A percentile compares a stretch with the other conserved stretches of the same genome.
phyloP scores from a whole-genome alignment of 805 yeast species.

The Ogataea thermomethanolica region DNA sequence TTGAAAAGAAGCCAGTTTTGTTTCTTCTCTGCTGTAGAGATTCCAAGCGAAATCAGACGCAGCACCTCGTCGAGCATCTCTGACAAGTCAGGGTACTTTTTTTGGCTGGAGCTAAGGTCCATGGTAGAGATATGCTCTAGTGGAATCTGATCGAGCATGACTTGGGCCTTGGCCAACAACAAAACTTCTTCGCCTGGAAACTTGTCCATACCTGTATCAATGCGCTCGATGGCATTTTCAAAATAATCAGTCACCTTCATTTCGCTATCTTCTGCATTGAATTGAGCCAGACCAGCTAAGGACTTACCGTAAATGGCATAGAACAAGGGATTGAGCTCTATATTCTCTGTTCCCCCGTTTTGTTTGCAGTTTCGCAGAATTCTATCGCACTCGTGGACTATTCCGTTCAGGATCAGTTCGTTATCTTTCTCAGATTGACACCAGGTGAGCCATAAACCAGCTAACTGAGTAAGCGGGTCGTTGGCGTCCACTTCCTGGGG shows the following conservation, averaged over 20 bases:
- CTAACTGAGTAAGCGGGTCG: constrained; percentile 74
- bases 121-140: constrained; percentile 53
- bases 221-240: constrained; percentile 69
- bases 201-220: constrained; percentile 51
- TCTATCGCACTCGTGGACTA: constrained; percentile 90
- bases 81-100: constrained; percentile 36
- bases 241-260: constrained; percentile 50
- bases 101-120: constrained; percentile 36
- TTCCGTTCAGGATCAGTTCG: constrained; percentile 70
- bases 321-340: constrained; percentile 47
- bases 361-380: constrained; percentile 49
- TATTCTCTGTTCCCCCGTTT: constrained; percentile 30
- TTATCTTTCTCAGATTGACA: constrained; percentile 52
- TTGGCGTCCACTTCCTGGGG: constrained; percentile 68
- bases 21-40: constrained; percentile 27
- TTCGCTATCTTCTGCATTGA: constrained; percentile 35
- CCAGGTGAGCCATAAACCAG: constrained; percentile 69
- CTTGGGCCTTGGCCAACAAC: constrained; percentile 53
- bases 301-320: constrained; percentile 75
- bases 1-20: constrained; percentile 19
- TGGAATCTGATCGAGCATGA: constrained; percentile 57
- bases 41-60: constrained; percentile 43
- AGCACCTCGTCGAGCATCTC: constrained; percentile 46
- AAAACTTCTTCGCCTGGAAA: constrained; percentile 42
- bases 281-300: constrained; percentile 58